Evolutionary conservation across 2,329 filamentous ascomycete species (phyloP), one percentile per base, ranked within the genome.

Genomic region (Aurifilum marmelostoma): DNA sequence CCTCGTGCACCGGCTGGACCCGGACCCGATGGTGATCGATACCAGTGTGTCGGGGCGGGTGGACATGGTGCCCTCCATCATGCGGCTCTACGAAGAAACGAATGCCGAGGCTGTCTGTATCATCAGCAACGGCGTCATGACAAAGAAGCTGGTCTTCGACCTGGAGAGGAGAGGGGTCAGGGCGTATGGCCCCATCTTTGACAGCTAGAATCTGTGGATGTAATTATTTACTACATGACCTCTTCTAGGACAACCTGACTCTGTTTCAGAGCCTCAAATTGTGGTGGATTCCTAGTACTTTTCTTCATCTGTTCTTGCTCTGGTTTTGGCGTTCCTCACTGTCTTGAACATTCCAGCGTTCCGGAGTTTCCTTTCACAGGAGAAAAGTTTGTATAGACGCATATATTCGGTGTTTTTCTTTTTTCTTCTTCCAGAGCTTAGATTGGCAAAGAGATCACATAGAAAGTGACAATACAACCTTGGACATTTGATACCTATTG

Each of bases 121-220:
- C 14, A 78, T 80, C 54, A 78, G 76, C 32, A 80, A 80, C 66
- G 73, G 72, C 9, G 69, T 68, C 39, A 72, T 78, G 43, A 80
- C 79, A 1, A 74, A 73, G 61, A 74, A 74, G 37, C 59, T 79
- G 37, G 77, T 80, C 37, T 75, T 73, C 43, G 74, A 65, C 24
- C 67, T 79, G 61, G 76, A 79, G 69, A 72, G 68, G 50, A 73
- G 75, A 37, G 77, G 78, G 0, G 72, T 80, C 12, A 74, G 75
- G 9, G 77, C 78, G 0, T 80, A 75, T 71, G 78, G 78, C 4
- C 76, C 79, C 16, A 78, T 80, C 27, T 80, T 78, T 63, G 79
- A 80, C 66, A 77, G 73, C 34, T 74, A 66, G 71, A 27, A n/a
- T 6, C 37, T 2, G n/a, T n/a, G n/a, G 37, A 12, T 41, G 21